Evolutionary conservation across 495 filamentous ascomycete genomes (phyloP).

Genomic region (Lepidopterella palustris): DNA sequence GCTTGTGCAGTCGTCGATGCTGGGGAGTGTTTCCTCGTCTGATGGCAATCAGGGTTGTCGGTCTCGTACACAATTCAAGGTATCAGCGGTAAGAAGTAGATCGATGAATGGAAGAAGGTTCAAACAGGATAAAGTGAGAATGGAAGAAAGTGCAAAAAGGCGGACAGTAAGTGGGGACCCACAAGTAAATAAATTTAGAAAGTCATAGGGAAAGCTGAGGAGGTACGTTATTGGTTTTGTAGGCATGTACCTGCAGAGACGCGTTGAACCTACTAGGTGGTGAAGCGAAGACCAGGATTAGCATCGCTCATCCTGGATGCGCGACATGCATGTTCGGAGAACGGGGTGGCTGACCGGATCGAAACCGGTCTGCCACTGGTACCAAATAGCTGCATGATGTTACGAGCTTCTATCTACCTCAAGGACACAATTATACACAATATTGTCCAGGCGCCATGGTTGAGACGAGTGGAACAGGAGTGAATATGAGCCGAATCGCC

Average conservation of each 20-base stretch:
- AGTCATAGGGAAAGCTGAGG: slow-evolving; percentile 11
- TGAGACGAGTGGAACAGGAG: not conserved
- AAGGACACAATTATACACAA: too few species aligned
- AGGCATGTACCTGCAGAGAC: slow-evolving; percentile 21
- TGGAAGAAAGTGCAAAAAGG: slow-evolving; percentile 5
- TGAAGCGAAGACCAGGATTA: slow-evolving; percentile 21
- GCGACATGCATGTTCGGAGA: slow-evolving; percentile 22
- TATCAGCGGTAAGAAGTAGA: not conserved
- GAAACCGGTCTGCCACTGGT: not conserved
- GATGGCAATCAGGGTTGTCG: slow-evolving; percentile 12
- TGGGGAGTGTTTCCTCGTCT: slow-evolving; percentile 6
- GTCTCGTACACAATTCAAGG: not conserved
- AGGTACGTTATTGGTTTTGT: slow-evolving; percentile 16
- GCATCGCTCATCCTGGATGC: slow-evolving; percentile 5
- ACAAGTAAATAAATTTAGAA: not conserved
- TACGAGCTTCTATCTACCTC: not conserved
- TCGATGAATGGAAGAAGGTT: not conserved
- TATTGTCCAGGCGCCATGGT: not conserved
- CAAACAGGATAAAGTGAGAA: not conserved
- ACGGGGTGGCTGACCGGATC: slow-evolving; percentile 4
- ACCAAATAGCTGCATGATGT: not conserved
- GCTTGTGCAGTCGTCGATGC: slow-evolving; percentile 13
- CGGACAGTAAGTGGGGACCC: slow-evolving; percentile 6
- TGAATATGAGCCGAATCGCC: too few species aligned
- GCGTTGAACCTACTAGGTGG: slow-evolving; percentile 21